These are phyloP conservation scores for Rosellinia necatrix DNA, from an alignment of 2,329 filamentous ascomycete genomes.

Conservation along the genomic window DNA sequence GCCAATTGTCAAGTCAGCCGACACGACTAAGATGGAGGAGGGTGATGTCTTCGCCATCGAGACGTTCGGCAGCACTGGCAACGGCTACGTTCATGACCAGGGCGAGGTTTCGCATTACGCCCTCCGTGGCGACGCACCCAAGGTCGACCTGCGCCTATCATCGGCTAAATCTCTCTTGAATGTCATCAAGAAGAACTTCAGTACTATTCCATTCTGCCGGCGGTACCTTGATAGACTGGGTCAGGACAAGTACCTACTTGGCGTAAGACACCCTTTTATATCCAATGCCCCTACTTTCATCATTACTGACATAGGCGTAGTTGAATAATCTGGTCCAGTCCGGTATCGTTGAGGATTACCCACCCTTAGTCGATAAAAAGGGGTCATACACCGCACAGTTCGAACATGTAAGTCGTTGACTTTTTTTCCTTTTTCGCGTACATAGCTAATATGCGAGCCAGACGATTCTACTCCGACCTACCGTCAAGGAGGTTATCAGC, in stretches of 20 bases:
- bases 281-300: background rate
- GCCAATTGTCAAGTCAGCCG: constrained; percentile 86
- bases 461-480: constrained; percentile 74
- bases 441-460: constrained; percentile 8
- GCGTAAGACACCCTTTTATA: constrained; percentile 64
- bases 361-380: constrained; percentile 87
- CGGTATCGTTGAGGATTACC: constrained; percentile 89
- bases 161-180: constrained; percentile 85
- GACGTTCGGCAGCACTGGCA: constrained; percentile 92
- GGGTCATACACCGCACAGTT: constrained; percentile 94
- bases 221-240: constrained; percentile 92
- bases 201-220: constrained; percentile 87
- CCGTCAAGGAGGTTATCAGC: constrained; percentile 85
- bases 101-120: constrained; percentile 92
- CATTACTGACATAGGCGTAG: constrained; percentile 49
- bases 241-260: constrained; percentile 90
- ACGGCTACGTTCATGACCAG: constrained; percentile 85
- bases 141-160: constrained; percentile 74
- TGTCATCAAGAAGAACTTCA: constrained; percentile 95
- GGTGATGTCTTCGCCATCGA: constrained; percentile 95
- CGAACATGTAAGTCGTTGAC: constrained; percentile 76
- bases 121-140: constrained; percentile 71
- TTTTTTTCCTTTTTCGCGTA: constrained; percentile 38
- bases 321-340: constrained; percentile 83
- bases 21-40: constrained; percentile 97